Evolutionary conservation across 148 eudicot genomes (phyloP), one percentile per base, ranked within the genome.

Genomic region (Fagopyrum esculentum): DNA sequence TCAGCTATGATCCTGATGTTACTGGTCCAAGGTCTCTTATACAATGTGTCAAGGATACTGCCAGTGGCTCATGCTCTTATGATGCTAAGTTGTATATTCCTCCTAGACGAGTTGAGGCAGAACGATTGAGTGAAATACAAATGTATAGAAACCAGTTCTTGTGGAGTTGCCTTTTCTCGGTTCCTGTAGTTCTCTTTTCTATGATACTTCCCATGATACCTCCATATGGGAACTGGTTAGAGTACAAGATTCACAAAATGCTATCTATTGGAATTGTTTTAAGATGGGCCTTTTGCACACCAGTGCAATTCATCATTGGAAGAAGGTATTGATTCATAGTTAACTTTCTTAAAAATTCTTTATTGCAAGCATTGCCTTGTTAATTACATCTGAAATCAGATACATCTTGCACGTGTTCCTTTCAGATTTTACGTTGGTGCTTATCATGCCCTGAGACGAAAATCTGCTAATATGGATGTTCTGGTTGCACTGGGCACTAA

Each of bases 381-480:
- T 13, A 8, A 12, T 49, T 49, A 49, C 52, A 49, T 49, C 46
- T 66, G 19, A 12, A 40, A 43, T 7, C 49, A 11, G 15, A 22
- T 45, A 72, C 59, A 26, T 5, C 6, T 17, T 74, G 22, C 46
- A 51, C 48, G 56, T 84, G 50, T 78, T 51, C 29, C 84, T 81
- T 30, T 75, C 85, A 94, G 98, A 84, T 95, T 95, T 80, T 95
- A 95, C 70, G 61, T 85, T 19, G 99, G 99, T 63, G 89, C 99
- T 60, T 95, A 95, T 83, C 89, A 90, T 76, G 96, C 99, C 6
- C 79, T 95, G 78, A 83, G 91, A 78, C 85, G 96, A 78, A 92
- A 78, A 80, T 95, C 92, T 75, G 93, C 99, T 64, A 95, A 95
- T 82, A 95, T 95, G 99, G 99, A 95, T 82, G 99, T 95, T 76